Conservation (phyloP, 1,284 basidiomycete species). For the Apiotrichum sp. region DNA sequence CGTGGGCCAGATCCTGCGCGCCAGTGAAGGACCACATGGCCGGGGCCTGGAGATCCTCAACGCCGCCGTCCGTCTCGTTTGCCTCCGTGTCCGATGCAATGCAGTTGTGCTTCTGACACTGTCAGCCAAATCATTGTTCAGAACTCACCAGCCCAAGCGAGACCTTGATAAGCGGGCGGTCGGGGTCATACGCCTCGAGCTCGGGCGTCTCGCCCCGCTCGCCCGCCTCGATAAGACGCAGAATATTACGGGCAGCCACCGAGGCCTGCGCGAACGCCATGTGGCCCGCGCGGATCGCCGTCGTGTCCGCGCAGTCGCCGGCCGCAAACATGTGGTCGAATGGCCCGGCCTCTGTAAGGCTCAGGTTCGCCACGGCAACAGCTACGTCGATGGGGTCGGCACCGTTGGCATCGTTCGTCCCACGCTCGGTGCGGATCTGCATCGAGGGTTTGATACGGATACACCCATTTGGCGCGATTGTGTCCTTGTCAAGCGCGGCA, state of each 20-base stretch:
- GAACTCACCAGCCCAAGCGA: conserved; percentile 54
- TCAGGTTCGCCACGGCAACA: neutral
- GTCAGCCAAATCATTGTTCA: neutral
- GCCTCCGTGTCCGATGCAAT: conserved; percentile 51
- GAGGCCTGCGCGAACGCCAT: conserved; percentile 58
- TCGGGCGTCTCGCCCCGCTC: conserved; percentile 19
- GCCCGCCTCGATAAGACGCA: conserved; percentile 31
- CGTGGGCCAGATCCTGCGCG: neutral
- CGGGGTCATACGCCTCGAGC: conserved; percentile 56
- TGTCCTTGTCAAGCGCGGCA: conserved; percentile 15
- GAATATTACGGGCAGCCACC: conserved; percentile 44
- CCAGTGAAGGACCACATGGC: conserved; percentile 47
- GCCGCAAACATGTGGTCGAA: conserved; percentile 44
- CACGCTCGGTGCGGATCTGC: conserved; percentile 44
- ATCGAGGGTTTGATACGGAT: conserved; percentile 57
- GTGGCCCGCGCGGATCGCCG: conserved; percentile 57
- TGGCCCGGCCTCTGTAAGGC: neutral
- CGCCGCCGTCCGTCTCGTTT: conserved; percentile 49
- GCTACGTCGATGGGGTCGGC: neutral
- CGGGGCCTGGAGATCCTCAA: conserved; percentile 50
- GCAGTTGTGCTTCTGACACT: conserved; percentile 39
- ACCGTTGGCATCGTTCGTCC: no score
- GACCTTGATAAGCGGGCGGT: conserved; percentile 59
- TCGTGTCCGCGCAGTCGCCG: conserved; percentile 47
- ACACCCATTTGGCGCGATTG: conserved; percentile 51